Base-by-base conservation (phyloP, 2,329 filamentous ascomycete species). In the Fusarium sp. region DNA sequence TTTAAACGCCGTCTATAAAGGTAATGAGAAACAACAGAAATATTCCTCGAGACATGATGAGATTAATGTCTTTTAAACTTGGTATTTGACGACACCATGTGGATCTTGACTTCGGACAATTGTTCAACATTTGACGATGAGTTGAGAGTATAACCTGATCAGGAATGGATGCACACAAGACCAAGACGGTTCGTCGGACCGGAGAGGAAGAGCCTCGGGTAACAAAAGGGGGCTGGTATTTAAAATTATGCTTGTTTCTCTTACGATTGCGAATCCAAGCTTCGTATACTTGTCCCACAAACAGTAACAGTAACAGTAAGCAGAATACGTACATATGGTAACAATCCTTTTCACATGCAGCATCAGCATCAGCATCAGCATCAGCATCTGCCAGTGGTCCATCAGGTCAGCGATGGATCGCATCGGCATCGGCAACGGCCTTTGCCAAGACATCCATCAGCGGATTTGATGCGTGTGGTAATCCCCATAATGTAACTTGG, bases 101-200 rank as follows among this genome's bases (percentile, higher is more conserved):
- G 61, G 61, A 64, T 41, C 48, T 38, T n/a, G 26, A 23, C 26
- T 20, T 7, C 8, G 33, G 40, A 40, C 41, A 41, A 52, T 46
- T 5, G 17, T 66, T 65, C 18, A 57, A 10, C 38, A 38, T 20
- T 14, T 46, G 17, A 55, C 27, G 52, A 45, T 27, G 20, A 50
- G 30, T 67, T 67, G 64, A 32, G 6, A 55, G 49, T 67, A 67
- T 56, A 56, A 17, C 64, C 56, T 45, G 23, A 67, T 62, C 40
- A 38, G 63, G 63, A 44, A 67, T 62, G 49, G 33, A 56, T 56
- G 15, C 32, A 41, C 35, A 49, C 32, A 6, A 23, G 32, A 45
- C 33, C 30, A 17, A 37, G 32, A 41, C 53, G 63, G 61, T n/a
- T 52, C 35, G 17, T 18, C 61, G 61, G 63, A 41, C 63, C 63